A percentile compares a stretch with the other conserved stretches of the same genome.
Evolutionary conservation across 495 filamentous ascomycete species (phyloP).

Genomic region (Rostrohypoxylon terebratum): DNA sequence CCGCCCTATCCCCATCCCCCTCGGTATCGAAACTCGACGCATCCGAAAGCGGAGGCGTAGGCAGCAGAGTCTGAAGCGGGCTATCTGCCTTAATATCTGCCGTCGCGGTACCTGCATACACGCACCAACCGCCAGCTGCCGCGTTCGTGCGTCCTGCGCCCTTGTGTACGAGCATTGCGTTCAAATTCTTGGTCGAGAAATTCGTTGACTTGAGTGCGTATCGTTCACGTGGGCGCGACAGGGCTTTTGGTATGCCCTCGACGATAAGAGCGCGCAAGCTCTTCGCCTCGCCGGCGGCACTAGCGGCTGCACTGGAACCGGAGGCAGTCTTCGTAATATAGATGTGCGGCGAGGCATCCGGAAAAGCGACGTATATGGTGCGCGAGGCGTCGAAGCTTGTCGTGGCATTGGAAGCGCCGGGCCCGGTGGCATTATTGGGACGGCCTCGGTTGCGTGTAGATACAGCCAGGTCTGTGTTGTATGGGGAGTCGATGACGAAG

Average conservation of each 20-base stretch:
- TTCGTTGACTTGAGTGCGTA: conserved; percentile 74
- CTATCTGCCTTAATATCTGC: conserved; percentile 59
- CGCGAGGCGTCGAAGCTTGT: conserved; percentile 66
- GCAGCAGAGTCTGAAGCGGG: conserved; percentile 66
- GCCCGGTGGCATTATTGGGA: neutral
- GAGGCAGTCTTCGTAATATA: conserved; percentile 70
- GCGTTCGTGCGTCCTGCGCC: conserved; percentile 74
- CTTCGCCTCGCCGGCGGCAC: conserved; percentile 65
- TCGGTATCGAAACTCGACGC: conserved; percentile 48
- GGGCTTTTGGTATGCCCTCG: conserved; percentile 80
- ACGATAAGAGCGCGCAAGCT: conserved; percentile 75
- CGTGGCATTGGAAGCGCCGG: neutral
- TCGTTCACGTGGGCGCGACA: conserved; percentile 75
- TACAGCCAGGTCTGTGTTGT: conserved; percentile 66
- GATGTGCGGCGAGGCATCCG: conserved; percentile 77
- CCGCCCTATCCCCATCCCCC: conserved; percentile 22
- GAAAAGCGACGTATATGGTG: conserved; percentile 82
- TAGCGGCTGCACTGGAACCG: conserved; percentile 46
- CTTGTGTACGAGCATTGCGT: conserved; percentile 71
- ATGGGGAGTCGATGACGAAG: conserved; percentile 78
- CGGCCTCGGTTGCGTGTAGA: conserved; percentile 45
- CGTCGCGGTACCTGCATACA: conserved; percentile 74
- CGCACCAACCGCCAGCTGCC: conserved; percentile 79
- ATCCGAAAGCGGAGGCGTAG: conserved; percentile 52
- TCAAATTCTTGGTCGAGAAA: conserved; percentile 74